Base-by-base conservation (phyloP, 257 asterid species). In the Henckelia pumila region DNA sequence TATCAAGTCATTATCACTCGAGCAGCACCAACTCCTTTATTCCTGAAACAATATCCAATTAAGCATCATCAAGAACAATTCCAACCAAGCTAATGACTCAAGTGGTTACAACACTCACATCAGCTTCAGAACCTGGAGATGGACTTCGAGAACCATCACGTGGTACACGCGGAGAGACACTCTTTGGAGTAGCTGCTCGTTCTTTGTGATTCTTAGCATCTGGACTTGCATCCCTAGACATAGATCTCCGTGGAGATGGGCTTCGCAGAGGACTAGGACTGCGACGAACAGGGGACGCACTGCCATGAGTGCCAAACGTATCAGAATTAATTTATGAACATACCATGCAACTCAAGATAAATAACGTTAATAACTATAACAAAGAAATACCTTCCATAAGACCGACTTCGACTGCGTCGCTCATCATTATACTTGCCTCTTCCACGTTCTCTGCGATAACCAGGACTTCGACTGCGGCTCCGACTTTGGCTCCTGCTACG, bases 271-370 rank as follows among this genome's bases (percentile, higher is more conserved):
- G 95, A 82, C 88, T 83, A 13, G 74, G 88, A 67, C 96, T 84
- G 8, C 86, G 80, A n/a, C 82, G 84, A 44, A 64, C 83, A 81
- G 99, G 97, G 26, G 99, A 91, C 63, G 85, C 89, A 79, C 97
- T 91, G 52, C 2, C 53, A 79, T n/a, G 10, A 63, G 50, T 25
- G 72, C 19, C 53, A 70, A 30, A 52, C 26, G 8, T 25, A 30
- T 47, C 64, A 22, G 20, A 56, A 26, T 13, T 63, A 33, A 25
- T 3, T 6, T 56, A 66, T 65, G 29, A 67, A 11, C 16, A 33
- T 50, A 35, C 25, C 21, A 5, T 64, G 4, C 1, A 16, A 2
- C 22, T n/a, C 26, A 47, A 17, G 4, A 8, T 47, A 20, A 2
- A 52, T 6, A 2, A 68, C 8, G 25, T 32, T 29, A 49, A 53